Conservation (phyloP, 345 rosid genomes). For the Arabis alpina region DNA sequence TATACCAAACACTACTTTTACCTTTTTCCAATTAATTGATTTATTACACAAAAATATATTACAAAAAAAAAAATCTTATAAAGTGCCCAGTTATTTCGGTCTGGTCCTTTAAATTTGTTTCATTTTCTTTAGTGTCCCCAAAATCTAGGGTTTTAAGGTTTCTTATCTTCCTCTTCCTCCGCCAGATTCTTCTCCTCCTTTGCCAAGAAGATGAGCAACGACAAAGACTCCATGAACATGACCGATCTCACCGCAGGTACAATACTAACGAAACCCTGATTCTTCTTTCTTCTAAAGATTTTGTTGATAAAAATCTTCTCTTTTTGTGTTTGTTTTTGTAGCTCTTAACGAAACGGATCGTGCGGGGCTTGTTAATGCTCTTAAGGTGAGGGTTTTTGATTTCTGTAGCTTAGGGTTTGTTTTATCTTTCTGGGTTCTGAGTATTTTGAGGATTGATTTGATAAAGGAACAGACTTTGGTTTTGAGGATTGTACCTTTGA, state of each 20-base stretch:
- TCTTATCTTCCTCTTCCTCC: slow-evolving; percentile 22
- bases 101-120: slow-evolving; percentile 28
- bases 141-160: slow-evolving; percentile 65
- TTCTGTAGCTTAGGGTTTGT: slow-evolving; percentile 6
- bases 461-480: neutral
- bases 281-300: too few relatives aligned
- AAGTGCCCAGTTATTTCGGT: slow-evolving; percentile 32
- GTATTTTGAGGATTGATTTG: neutral
- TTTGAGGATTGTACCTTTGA: slow-evolving; percentile 7
- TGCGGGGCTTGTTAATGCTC: slow-evolving; percentile 76
- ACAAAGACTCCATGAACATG: slow-evolving; percentile 65
- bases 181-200: slow-evolving; percentile 20
- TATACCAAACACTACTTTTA: neutral
- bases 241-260: slow-evolving; percentile 77
- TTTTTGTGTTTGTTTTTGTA: slow-evolving; percentile 29
- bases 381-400: slow-evolving; percentile 59
- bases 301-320: neutral
- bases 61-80: neutral
- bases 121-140: slow-evolving; percentile 7
- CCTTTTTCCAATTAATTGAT: neutral
- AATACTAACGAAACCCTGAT: neutral
- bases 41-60: neutral
- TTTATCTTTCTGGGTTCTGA: neutral
- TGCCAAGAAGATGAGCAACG: slow-evolving; percentile 60
- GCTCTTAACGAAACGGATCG: slow-evolving; percentile 77